phyloP scores from a whole-genome alignment of 805 yeast species.

The Ogataea corticis region DNA sequence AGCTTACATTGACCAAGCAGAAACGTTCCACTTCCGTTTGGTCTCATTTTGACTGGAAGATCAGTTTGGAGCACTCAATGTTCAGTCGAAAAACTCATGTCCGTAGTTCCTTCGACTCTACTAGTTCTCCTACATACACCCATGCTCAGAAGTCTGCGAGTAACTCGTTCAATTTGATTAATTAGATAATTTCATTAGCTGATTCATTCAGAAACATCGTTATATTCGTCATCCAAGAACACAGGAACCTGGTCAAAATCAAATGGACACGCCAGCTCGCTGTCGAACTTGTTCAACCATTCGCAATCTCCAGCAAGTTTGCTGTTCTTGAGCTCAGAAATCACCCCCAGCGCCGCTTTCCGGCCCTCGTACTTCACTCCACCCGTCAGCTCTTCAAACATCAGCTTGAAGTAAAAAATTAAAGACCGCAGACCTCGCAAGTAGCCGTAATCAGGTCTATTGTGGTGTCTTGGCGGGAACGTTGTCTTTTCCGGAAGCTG shows the following conservation, averaged over 20 bases:
- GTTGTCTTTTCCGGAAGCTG: conserved; percentile 43
- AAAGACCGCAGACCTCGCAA: conserved; percentile 78
- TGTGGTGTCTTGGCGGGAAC: conserved; percentile 72
- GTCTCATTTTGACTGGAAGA: conserved; percentile 31
- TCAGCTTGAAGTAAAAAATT: conserved; percentile 58
- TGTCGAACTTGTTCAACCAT: conserved; percentile 38
- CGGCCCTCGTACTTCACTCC: conserved; percentile 24
- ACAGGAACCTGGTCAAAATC: conserved; percentile 26
- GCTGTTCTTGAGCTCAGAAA: conserved; percentile 21
- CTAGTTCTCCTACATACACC: conserved; percentile 23
- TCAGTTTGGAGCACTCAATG: conserved; percentile 15
- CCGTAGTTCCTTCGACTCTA: conserved; percentile 24
- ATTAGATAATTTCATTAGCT: too few relatives aligned
- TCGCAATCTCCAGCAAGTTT: conserved; percentile 24
- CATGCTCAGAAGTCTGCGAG: not conserved
- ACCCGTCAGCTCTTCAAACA: conserved; percentile 59
- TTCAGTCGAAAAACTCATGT: conserved; percentile 22
- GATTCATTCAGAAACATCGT: conserved; percentile 31
- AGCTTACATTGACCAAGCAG: conserved; percentile 27
- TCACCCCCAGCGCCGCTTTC: conserved; percentile 19
- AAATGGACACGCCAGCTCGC: conserved; percentile 23
- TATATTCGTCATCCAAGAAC: conserved; percentile 24
- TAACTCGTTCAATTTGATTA: too few relatives aligned
- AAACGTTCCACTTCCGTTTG: conserved; percentile 12
- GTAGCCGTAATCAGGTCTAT: conserved; percentile 77